These are phyloP conservation scores for Tilletia setariae DNA, from an alignment of 1,284 basidiomycete genomes.

Conservation along the genomic window DNA sequence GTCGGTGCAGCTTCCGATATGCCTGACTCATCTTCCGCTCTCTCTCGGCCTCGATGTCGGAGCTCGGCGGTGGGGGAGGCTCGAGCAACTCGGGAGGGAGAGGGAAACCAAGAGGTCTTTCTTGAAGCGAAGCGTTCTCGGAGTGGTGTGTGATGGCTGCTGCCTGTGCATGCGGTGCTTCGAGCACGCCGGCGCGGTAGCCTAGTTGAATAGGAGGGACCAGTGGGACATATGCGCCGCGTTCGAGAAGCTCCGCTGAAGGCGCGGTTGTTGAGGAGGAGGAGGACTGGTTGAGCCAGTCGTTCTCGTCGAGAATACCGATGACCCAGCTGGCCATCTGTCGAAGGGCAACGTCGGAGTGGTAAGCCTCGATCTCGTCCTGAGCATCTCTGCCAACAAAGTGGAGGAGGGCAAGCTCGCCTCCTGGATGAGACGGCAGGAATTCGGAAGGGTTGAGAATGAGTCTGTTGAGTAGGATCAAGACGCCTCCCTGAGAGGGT, in stretches of 20 bases:
- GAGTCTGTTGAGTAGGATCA: conserved; percentile 73
- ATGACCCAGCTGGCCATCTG: conserved; percentile 71
- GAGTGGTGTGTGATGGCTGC: background rate
- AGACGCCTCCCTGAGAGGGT: conserved; percentile 57
- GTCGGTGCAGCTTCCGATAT: conserved; percentile 74
- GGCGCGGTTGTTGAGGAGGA: background rate
- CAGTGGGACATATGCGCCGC: conserved; percentile 82
- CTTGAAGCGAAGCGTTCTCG: background rate
- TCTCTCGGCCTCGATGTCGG: conserved; percentile 59
- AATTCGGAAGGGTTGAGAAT: conserved; percentile 79
- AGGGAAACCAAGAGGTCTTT: conserved; percentile 36
- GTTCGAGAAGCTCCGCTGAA: conserved; percentile 56
- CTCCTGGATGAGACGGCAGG: conserved; percentile 85
- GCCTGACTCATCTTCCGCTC: conserved; percentile 74
- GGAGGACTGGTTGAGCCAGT: conserved; percentile 45
- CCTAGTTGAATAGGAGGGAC: conserved; percentile 59
- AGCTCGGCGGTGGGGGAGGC: conserved; percentile 54
- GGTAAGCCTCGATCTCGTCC: conserved; percentile 92
- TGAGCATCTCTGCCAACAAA: conserved; percentile 92
- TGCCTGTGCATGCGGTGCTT: conserved; percentile 12
- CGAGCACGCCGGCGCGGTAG: conserved; percentile 15
- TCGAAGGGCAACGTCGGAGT: conserved; percentile 67
- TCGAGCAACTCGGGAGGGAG: conserved; percentile 50
- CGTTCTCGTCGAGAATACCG: conserved; percentile 66
- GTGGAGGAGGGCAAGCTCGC: conserved; percentile 82